Evolutionary conservation across 768 basidiomycete genomes (phyloP).

Genomic region (Hortiboletus campestris): DNA sequence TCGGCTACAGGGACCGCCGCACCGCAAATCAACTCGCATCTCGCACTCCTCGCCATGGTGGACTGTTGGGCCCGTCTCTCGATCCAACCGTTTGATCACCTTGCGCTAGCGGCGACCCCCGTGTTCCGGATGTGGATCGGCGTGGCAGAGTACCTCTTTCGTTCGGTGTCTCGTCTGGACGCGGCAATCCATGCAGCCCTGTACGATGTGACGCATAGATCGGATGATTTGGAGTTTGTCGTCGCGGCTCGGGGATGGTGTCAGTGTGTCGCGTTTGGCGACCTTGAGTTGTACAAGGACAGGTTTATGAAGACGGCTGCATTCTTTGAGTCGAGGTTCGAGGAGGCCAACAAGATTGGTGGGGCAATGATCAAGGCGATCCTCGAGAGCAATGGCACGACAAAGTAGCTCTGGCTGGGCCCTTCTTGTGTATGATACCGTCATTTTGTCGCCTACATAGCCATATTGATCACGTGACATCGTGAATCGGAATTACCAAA

Average conservation of each 20-base stretch:
- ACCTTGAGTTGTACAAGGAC: slow-evolving; percentile 81
- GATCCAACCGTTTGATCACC: slow-evolving; percentile 88
- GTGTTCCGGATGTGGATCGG: slow-evolving; percentile 87
- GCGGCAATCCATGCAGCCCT: slow-evolving; percentile 73
- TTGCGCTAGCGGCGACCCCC: slow-evolving; percentile 92
- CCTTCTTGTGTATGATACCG: background rate
- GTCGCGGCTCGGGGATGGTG: slow-evolving; percentile 94
- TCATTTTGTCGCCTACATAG: no score
- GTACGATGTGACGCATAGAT: slow-evolving; percentile 73
- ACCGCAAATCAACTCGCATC: slow-evolving; percentile 74
- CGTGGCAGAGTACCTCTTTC: slow-evolving; percentile 93
- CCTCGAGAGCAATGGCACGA: slow-evolving; percentile 46
- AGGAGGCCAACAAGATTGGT: slow-evolving; percentile 78
- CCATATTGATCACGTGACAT: background rate
- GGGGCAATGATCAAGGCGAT: slow-evolving; percentile 90
- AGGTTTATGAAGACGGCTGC: slow-evolving; percentile 75
- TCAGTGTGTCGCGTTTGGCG: slow-evolving; percentile 90
- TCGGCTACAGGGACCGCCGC: slow-evolving; percentile 30
- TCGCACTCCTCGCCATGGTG: slow-evolving; percentile 95
- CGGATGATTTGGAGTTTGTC: slow-evolving; percentile 93
- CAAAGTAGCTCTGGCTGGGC: background rate
- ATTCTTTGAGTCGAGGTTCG: slow-evolving; percentile 88
- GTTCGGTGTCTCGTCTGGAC: slow-evolving; percentile 59
- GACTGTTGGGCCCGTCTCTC: slow-evolving; percentile 92
- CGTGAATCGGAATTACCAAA: background rate